Evolutionary conservation across 1,139 yeast species (phyloP), one percentile per base, ranked within the genome.

Genomic region (Kodamaea fungicola): DNA sequence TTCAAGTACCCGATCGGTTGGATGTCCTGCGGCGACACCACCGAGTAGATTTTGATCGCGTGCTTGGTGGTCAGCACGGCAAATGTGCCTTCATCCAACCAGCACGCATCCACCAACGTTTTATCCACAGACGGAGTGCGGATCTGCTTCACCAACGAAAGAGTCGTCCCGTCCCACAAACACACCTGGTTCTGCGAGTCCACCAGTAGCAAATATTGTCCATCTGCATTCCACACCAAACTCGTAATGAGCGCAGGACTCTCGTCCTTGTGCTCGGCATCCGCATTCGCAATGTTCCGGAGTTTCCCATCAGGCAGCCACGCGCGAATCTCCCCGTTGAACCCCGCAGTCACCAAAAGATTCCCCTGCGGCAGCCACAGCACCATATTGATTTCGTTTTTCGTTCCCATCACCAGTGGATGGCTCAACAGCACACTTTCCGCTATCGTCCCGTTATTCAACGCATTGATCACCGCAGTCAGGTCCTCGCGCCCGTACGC

Each of bases 31-130:
- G 46, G 40, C n/a, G 42, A 46, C 6, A 42, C 34, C 5, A 83
- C 63, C 32, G 78, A 74, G 59, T 75, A 79, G 1, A 88, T 77
- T 24, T 76, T 62, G n/a, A 87, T 74, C 3, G 77, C 51, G 30
- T 79, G 74, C 33, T 71, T 71, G 6, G 42, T 33, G 0, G 85
- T 83, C 1, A 95, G 78, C 9, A 84, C 62, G 2, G 90, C 88
- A 56, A 86, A 85, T 45, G 80, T 83, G 41, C 67, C 62, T 28
- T 76, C 77, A 47, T 79, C 84, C 13, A 88, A 66, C 96, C 96
- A 89, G 46, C 81, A 78, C 2, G 78, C 63, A 22, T 44, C 57
- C 12, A 49, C 40, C 8, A 12, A n/a, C 28, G 3, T 29, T 31
- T 5, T 41, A 32, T n/a, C 39, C 7, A 32, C 10, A 4, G 26